Evolutionary conservation across 2,329 filamentous ascomycete species (phyloP).

Genomic region (Ascochyta rabiei): DNA sequence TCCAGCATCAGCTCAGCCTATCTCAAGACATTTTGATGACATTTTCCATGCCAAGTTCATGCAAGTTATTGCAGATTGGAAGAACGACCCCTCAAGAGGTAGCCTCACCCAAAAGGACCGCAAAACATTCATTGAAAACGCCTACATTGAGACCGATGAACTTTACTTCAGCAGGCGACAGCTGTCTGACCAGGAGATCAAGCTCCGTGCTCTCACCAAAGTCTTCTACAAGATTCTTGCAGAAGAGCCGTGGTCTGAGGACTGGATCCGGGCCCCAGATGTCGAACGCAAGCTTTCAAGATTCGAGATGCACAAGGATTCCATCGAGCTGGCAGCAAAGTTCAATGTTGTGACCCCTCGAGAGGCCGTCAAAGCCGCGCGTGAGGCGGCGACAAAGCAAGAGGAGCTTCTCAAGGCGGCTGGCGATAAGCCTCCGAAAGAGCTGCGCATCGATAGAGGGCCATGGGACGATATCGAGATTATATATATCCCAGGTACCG

Average conservation of each 20-base stretch:
- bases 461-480: constrained; percentile 48
- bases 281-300: constrained; percentile 48
- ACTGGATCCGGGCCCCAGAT: constrained; percentile 47
- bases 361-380: constrained; percentile 44
- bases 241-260: constrained; percentile 47
- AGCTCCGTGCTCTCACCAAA: constrained; percentile 46
- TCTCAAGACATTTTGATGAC: constrained; percentile 41
- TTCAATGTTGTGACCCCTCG: constrained; percentile 37
- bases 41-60: constrained; percentile 45
- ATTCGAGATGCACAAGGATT: constrained; percentile 47
- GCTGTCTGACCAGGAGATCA: constrained; percentile 40
- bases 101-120: constrained; percentile 41
- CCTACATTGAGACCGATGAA: constrained; percentile 39
- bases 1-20: constrained; percentile 21
- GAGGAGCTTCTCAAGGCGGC: constrained; percentile 22
- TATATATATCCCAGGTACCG: constrained; percentile 47
- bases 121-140: constrained; percentile 41
- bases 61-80: constrained; percentile 41
- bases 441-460: constrained; percentile 33
- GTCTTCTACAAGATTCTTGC: constrained; percentile 48
- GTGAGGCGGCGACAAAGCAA: constrained; percentile 27
- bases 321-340: constrained; percentile 38
- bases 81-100: constrained; percentile 36
- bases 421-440: constrained; percentile 23
- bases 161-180: constrained; percentile 37